Evolutionary conservation across 306 rosid species (phyloP).

Genomic region (Cicer arietinum): DNA sequence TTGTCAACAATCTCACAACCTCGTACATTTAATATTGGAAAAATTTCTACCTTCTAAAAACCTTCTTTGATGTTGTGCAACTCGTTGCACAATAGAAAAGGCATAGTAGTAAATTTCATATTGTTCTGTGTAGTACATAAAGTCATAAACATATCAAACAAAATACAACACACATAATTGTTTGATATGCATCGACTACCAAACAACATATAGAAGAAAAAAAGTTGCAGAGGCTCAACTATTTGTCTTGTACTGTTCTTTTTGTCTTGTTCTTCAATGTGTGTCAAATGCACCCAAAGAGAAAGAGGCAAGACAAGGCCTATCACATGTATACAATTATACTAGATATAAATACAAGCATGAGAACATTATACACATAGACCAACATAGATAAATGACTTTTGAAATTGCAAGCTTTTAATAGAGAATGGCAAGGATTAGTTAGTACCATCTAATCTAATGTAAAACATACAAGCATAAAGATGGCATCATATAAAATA

Average conservation of each 20-base stretch:
- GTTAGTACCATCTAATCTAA: slow-evolving; percentile 36
- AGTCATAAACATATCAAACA: background rate
- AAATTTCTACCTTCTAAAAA: background rate
- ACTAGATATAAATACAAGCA: background rate
- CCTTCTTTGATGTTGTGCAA: background rate
- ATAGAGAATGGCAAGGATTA: slow-evolving; percentile 21
- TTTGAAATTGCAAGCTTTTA: background rate
- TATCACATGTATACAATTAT: background rate
- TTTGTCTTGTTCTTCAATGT: background rate
- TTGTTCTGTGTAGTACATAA: background rate
- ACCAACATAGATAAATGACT: background rate
- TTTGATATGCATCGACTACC: background rate
- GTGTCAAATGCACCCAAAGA: background rate
- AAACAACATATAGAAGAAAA: background rate
- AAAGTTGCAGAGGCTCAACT: background rate
- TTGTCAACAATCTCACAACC: background rate
- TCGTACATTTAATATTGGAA: background rate
- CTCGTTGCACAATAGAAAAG: background rate
- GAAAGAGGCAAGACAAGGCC: background rate
- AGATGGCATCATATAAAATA: background rate
- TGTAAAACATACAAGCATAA: slow-evolving; percentile 29
- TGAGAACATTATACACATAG: background rate
- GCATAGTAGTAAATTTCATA: background rate
- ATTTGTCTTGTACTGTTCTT: background rate
- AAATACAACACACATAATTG: background rate